Evolutionary conservation across 139 green algal genomes (phyloP).

Genomic region (Desmodesmus armatus): DNA sequence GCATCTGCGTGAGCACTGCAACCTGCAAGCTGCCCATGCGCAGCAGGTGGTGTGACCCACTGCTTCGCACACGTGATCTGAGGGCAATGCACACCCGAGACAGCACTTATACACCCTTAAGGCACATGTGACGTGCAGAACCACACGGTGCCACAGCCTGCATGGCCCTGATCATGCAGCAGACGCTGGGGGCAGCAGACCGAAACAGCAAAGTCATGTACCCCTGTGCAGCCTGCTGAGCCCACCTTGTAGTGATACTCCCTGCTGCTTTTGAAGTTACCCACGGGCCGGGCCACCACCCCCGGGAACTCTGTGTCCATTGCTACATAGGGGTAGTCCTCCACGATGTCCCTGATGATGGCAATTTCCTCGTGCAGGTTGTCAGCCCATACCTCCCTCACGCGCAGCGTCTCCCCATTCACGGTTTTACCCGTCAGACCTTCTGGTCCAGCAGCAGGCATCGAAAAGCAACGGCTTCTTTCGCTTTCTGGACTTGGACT

Average conservation of each 20-base stretch:
- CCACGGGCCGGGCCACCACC: slow-evolving; percentile 94
- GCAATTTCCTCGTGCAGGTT: slow-evolving; percentile 96
- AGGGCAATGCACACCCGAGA: no score
- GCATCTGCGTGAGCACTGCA: no score
- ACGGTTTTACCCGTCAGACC: slow-evolving; percentile 67
- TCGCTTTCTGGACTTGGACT: neutral
- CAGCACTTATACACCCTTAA: no score
- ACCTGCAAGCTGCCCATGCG: no score
- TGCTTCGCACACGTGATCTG: no score
- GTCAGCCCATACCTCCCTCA: slow-evolving; percentile 96
- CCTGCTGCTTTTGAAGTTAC: slow-evolving; percentile 94
- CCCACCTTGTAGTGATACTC: slow-evolving; percentile 95
- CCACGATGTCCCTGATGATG: slow-evolving; percentile 92
- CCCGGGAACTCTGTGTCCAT: slow-evolving; percentile 99
- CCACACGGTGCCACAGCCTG: no score
- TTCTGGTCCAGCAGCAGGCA: slow-evolving; percentile 7
- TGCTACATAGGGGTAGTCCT: slow-evolving; percentile 93
- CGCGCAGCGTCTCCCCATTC: slow-evolving; percentile 80
- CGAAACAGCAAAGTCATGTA: neutral
- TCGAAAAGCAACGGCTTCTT: neutral
- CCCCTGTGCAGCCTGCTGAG: neutral
- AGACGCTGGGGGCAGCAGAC: no score
- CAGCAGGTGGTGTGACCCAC: no score
- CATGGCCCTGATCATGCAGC: no score
- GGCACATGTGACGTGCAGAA: no score